These are phyloP conservation scores for Vanilla planifolia DNA, from an alignment of 106 monocot genomes.

Conservation along the genomic window DNA sequence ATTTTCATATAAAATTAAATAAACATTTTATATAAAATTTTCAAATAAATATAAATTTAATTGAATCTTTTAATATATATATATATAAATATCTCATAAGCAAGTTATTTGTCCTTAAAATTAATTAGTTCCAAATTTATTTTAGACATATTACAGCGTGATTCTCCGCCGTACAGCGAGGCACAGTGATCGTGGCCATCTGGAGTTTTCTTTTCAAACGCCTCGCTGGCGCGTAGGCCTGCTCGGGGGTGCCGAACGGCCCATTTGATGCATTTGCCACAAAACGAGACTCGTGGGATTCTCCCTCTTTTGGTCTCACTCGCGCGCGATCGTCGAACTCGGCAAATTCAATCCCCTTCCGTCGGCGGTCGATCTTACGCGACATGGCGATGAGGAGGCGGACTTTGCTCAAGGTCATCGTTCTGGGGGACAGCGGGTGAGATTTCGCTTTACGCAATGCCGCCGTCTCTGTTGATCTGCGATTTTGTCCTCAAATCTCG, in stretches of 20 bases:
- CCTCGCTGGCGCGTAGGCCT: constrained; percentile 13
- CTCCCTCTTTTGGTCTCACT: not conserved
- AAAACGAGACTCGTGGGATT: not conserved
- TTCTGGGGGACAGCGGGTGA: constrained; percentile 91
- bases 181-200: too few species aligned
- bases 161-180: too few species aligned
- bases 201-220: not conserved
- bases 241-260: not conserved
- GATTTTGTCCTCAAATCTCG: not conserved
- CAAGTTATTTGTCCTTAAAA: too few species aligned
- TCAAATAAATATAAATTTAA: too few species aligned
- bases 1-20: too few species aligned
- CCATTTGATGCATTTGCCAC: not conserved
- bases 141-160: too few species aligned
- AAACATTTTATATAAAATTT: too few species aligned
- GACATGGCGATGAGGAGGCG: constrained; percentile 56
- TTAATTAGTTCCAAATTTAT: too few species aligned
- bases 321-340: not conserved
- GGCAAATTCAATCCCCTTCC: not conserved
- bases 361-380: not conserved
- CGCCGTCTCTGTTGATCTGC: constrained; percentile 10
- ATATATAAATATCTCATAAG: too few species aligned
- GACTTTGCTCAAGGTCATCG: constrained; percentile 79
- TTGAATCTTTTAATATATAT: too few species aligned
- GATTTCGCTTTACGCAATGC: not conserved